A percentile compares a stretch with the other conserved stretches of the same genome.
These are phyloP conservation scores for Lunularia cruciata DNA, from an alignment of 225 moss, liverwort and hornwort species.

Conservation along the genomic window DNA sequence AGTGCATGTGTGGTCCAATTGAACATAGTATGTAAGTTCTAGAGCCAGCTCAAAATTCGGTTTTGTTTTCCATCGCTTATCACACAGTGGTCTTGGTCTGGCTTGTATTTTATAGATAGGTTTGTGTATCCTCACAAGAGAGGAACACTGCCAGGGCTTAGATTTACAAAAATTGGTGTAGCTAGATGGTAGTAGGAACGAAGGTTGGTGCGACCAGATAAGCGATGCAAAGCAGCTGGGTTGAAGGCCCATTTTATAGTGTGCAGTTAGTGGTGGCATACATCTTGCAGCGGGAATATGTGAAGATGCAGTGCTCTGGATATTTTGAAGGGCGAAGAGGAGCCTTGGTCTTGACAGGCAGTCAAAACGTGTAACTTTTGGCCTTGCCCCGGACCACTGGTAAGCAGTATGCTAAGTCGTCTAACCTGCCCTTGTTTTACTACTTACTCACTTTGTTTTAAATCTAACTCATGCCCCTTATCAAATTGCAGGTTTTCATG, in stretches of 20 bases:
- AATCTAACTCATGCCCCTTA: too few species aligned
- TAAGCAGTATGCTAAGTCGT: background rate
- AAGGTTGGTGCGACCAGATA: constrained; percentile 18
- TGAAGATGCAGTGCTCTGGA: constrained; percentile 6
- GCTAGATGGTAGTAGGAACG: constrained; percentile 23
- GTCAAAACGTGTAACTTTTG: background rate
- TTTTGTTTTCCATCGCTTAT: constrained; percentile 12
- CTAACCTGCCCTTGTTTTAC: background rate
- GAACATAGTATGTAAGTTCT: constrained; percentile 19
- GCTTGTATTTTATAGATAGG: constrained; percentile 33
- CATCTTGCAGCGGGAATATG: constrained; percentile 6
- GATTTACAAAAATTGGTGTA: constrained; percentile 9
- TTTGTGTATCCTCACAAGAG: constrained; percentile 16
- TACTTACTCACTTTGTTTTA: background rate
- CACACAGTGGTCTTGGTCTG: constrained; percentile 11
- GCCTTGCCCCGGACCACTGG: background rate
- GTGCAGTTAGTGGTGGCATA: constrained; percentile 30
- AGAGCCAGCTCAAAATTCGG: constrained; percentile 9
- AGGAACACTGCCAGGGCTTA: constrained; percentile 23
- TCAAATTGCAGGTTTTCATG: background rate
- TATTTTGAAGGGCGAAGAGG: background rate
- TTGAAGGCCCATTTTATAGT: constrained; percentile 31
- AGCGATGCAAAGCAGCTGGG: constrained; percentile 28
- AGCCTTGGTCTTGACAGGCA: constrained; percentile 4
- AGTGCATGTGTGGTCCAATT: constrained; percentile 98